A percentile compares a stretch with the other conserved stretches of the same genome.
Conservation (phyloP, 495 filamentous ascomycete genomes). For the Wilcoxina mikolae region DNA sequence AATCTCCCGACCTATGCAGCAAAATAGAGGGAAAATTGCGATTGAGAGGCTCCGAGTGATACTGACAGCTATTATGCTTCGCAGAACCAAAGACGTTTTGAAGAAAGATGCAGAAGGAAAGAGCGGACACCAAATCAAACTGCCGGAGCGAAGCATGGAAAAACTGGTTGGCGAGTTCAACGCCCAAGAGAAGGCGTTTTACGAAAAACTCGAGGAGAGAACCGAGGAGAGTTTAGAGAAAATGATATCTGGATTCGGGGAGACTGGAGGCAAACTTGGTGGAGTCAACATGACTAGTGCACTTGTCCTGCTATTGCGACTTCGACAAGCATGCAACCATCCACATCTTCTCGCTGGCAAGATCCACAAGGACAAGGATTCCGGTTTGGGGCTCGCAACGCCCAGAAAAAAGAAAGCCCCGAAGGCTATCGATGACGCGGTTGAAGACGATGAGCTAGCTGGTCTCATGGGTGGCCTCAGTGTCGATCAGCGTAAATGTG, state of each 20-base stretch:
- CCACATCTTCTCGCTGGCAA: slow-evolving; percentile 71
- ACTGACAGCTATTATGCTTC: slow-evolving; percentile 89
- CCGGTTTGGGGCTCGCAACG: slow-evolving; percentile 45
- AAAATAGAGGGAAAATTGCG: slow-evolving; percentile 72
- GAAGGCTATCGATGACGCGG: slow-evolving; percentile 37
- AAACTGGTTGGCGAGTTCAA: slow-evolving; percentile 66
- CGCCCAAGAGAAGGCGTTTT: slow-evolving; percentile 65
- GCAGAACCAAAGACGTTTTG: slow-evolving; percentile 85
- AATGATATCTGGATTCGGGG: slow-evolving; percentile 54
- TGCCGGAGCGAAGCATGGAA: slow-evolving; percentile 74
- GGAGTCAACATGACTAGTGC: slow-evolving; percentile 38
- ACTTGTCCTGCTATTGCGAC: slow-evolving; percentile 69
- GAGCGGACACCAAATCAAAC: slow-evolving; percentile 40
- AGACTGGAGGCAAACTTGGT: slow-evolving; percentile 15
- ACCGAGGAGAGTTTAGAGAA: slow-evolving; percentile 72
- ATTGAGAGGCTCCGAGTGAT: slow-evolving; percentile 70
- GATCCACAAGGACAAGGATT: slow-evolving; percentile 74
- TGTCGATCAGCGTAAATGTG: slow-evolving; percentile 69
- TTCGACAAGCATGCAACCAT: slow-evolving; percentile 91
- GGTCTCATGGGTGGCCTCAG: slow-evolving; percentile 71
- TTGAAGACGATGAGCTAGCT: slow-evolving; percentile 61
- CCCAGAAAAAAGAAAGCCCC: slow-evolving; percentile 31
- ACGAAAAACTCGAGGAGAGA: slow-evolving; percentile 64
- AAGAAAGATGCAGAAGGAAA: slow-evolving; percentile 63
- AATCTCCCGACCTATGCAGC: slow-evolving; percentile 72